Evolutionary conservation across 805 yeast species (phyloP), one percentile per base, ranked within the genome.

Genomic region (Kuraishia piskuri): DNA sequence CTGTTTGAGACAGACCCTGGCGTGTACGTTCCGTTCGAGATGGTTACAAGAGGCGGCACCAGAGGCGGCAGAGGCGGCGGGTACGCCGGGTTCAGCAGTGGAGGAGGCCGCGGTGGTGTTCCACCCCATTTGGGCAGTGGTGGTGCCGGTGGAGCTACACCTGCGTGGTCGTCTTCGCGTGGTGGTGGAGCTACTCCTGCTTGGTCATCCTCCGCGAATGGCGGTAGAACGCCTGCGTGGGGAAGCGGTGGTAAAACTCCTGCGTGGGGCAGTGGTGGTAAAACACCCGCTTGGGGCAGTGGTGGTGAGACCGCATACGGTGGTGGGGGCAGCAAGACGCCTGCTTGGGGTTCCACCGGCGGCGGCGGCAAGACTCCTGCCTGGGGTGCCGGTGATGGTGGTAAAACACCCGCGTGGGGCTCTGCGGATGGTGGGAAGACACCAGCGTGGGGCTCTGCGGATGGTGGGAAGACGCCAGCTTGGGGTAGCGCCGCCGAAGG

Each of bases 11-110:
- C 75, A 53, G 80, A 86, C 50, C 83, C 79, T 51, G 90, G 90
- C 49, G 83, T 77, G 58, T 78, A 89, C 54, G 75, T 86, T 46
- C 86, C 96, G 20, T 90, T 88, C 65, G 85, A 86, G 60, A 88
- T 53, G 52, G 36, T 22, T 22, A 40, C 51, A 48, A 50, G 51
- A 26, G 57, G 48, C 25, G 65, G 62, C 25, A 22, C 46, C 10
- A 61, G 55, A 25, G 56, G 55, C n/a, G 52, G 50, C 23, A 46
- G 47, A 26, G 49, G 45, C 25, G 56, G 36, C 50, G 54, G 57
- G 55, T 46, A 51, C 59, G 56, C 44, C 55, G 72, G 53, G 73
- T 74, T 53, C 72, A n/a, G 68, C 71, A 57, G 69, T 22, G 56
- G 58, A 45, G 58, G 62, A 44, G 53, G 31, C 53, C 50, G 59